A percentile compares a stretch with the other conserved stretches of the same genome.
Evolutionary conservation across 345 rosid species (phyloP).

Genomic region (Citrus glauca): DNA sequence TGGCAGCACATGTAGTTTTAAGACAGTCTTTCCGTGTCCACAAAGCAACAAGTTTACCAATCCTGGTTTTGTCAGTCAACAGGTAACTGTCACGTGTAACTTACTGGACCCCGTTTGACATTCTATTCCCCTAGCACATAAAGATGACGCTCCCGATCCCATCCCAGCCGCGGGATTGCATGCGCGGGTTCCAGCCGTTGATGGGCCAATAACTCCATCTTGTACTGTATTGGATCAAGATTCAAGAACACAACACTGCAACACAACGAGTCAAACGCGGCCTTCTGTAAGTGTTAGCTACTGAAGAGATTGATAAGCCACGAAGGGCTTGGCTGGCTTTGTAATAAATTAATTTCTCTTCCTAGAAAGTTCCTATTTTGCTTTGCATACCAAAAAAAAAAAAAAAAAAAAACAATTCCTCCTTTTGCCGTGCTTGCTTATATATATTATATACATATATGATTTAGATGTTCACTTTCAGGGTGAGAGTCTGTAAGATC

Average conservation of each 20-base stretch:
- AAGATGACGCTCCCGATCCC: background rate
- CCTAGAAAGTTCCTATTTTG: background rate
- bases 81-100: background rate
- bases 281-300: too few species aligned
- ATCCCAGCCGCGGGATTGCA: background rate
- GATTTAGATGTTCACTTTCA: background rate
- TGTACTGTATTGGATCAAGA: background rate
- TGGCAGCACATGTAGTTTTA: too few species aligned
- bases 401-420: background rate
- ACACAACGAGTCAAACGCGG: background rate
- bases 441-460: background rate
- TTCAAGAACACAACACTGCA: too few species aligned
- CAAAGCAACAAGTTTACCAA: background rate
- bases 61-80: background rate
- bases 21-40: background rate
- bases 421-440: background rate
- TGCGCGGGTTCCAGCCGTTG: background rate
- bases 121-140: background rate
- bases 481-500: background rate
- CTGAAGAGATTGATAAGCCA: background rate
- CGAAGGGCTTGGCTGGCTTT: too few species aligned
- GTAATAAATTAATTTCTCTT: too few species aligned
- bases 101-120: background rate
- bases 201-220: background rate
- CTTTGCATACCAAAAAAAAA: background rate